Evolutionary conservation across 2,329 filamentous ascomycete genomes (phyloP).

Genomic region (Simplicillium sp.): DNA sequence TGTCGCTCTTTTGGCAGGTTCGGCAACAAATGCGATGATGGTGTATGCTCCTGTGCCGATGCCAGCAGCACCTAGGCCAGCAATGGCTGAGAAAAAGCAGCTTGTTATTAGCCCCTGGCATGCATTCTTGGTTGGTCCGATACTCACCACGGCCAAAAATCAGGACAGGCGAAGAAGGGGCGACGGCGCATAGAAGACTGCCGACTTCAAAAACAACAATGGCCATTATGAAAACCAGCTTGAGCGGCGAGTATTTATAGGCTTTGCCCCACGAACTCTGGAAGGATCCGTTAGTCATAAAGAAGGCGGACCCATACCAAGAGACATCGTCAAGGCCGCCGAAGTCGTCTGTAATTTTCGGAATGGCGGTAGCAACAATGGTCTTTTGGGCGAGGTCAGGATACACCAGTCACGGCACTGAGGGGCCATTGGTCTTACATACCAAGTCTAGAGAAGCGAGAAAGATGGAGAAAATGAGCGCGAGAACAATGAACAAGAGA

Average conservation of each 20-base stretch:
- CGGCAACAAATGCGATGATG: constrained; percentile 34
- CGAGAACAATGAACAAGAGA: background rate
- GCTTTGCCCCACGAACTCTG: constrained; percentile 14
- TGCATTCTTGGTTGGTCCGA: too few relatives aligned
- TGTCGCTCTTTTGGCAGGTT: constrained; percentile 41
- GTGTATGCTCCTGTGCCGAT: constrained; percentile 40
- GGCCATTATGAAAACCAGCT: constrained; percentile 31
- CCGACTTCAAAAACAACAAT: constrained; percentile 34
- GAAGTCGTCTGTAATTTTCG: constrained; percentile 1
- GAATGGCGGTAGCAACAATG: constrained; percentile 2
- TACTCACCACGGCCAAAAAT: constrained; percentile 33
- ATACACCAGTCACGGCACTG: background rate
- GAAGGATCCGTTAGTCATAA: constrained; percentile 17
- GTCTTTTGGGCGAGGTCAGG: background rate
- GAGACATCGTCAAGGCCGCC: constrained; percentile 28
- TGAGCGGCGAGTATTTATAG: constrained; percentile 19
- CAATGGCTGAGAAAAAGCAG: constrained; percentile 36
- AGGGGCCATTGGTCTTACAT: background rate
- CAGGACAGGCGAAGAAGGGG: constrained; percentile 35
- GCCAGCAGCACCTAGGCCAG: constrained; percentile 41
- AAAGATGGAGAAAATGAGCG: background rate
- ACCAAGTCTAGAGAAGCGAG: background rate
- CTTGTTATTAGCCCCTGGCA: too few relatives aligned
- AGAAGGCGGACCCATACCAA: constrained; percentile 37
- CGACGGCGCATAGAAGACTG: constrained; percentile 32